Base-by-base conservation (phyloP, 2,329 filamentous ascomycete genomes). In the Exophiala oligosperma region DNA sequence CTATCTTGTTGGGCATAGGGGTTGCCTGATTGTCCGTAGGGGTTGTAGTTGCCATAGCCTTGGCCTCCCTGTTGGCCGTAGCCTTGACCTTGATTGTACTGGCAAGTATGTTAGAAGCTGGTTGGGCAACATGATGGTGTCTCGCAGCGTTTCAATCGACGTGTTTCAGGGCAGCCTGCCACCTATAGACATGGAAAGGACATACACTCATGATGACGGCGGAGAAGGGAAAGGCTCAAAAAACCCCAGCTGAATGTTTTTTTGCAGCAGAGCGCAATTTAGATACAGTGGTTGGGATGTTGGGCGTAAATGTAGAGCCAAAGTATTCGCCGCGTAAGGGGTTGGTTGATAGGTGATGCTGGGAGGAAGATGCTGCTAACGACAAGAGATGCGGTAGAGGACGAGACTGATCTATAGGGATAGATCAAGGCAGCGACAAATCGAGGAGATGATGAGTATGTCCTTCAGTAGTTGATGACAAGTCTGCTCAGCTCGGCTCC, bases 11-110 rank as follows among this genome's bases (percentile, higher is more conserved):
- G 58, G 35, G 41, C 56, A 44, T 67, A 65, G n/a, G 61, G 63
- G 29, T 63, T 65, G 28, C 59, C 57, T 12, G 44, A 32, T 51
- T 65, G 51, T 28, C 57, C 61, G 52, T 66, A 66, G 32, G 64
- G 61, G 52, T 64, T 66, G 70, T 79, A 83, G 63, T 81, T 77
- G 69, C 78, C 79, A 69, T 82, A 83, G 68, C 77, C 61, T 43
- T 63, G 60, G 40, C 28, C 41, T 47, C 50, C 47, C 43, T 61
- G 59, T 35, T 52, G 50, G 53, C 43, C 28, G 38, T 49, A 24
- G 50, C 43, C 43, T 37, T 62, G 40, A 49, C 37, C 43, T 37
- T 62, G 40, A 48, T 65, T 61, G 54, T 61, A 61, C 52, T 57
- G 40, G 23, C 14, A 32, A 24, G n/a, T 17, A 11, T 43, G 57